A percentile compares a stretch with the other conserved stretches of the same genome.
Evolutionary conservation across 192 early-diverging fungal species (phyloP).

Genomic region (Coemansia sp.): DNA sequence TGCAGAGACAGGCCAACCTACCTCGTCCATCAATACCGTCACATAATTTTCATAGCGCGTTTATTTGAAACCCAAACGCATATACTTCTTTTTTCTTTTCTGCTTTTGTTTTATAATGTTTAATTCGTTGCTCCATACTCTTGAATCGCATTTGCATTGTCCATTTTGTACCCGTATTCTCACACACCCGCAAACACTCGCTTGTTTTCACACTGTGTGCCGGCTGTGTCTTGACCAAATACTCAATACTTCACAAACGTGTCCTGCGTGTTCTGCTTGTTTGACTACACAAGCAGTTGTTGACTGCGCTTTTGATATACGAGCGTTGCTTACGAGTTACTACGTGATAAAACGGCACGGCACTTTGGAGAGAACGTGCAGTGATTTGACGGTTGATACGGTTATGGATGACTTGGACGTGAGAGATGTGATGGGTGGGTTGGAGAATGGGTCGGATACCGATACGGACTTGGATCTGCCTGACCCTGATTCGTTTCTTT

Average conservation of each 20-base stretch:
- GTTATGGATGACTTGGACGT: background rate
- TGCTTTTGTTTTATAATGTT: background rate
- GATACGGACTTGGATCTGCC: constrained; percentile 49
- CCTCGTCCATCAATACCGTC: constrained; percentile 18
- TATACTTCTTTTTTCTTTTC: background rate
- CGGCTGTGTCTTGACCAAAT: constrained; percentile 25
- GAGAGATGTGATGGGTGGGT: background rate
- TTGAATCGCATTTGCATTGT: constrained; percentile 12
- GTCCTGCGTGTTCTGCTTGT: constrained; percentile 12
- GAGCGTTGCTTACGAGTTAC: constrained; percentile 7
- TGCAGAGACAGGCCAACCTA: constrained; percentile 14
- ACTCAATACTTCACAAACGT: background rate
- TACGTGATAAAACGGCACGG: constrained; percentile 8
- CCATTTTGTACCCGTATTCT: constrained; percentile 10
- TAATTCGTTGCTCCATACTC: background rate
- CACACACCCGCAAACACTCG: constrained; percentile 3
- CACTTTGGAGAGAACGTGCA: background rate
- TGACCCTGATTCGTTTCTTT: constrained; percentile 28
- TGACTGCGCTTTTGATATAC: no score
- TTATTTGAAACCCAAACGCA: no score
- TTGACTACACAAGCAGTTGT: no score
- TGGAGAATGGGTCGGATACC: constrained; percentile 16
- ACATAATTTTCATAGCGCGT: background rate
- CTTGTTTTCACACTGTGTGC: constrained; percentile 13
- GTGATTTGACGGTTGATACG: constrained; percentile 11